Evolutionary conservation across 192 early-diverging fungal species (phyloP), one percentile per base, ranked within the genome.

Genomic region (Coemansia sp.): DNA sequence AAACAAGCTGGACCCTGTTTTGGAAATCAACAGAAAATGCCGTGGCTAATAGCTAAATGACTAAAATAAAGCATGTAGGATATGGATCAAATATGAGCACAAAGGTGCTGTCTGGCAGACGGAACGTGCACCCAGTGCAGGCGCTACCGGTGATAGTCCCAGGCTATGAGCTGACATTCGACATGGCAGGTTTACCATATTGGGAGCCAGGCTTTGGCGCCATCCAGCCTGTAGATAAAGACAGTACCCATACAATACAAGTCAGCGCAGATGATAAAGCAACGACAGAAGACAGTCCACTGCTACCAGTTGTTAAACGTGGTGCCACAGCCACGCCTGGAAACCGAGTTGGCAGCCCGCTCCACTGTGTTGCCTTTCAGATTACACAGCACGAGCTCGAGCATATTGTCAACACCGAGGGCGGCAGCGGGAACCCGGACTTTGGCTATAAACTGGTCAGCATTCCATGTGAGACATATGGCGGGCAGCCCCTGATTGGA

Each of bases 51-150:
- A 44, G 15, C 15, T 44, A n/a, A 44, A 44, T 18, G 15, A 20
- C 18, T 48, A 4, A 15, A 15, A 48, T n/a, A 8, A 20, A 18
- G n/a, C 15, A 18, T 56, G 18, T 76, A 76, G 74, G 74, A 0
- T 79, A 79, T 28, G 76, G 76, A 6, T 67, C 76, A 10, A 79
- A 81, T 24, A 81, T 81, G 78, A 72, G 63, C 63, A 62, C 63
- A 63, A 71, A 68, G 38, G 73, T 81, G n/a, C 60, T 81, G 21
- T 71, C 78, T 10, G 78, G 72, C 24, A 58, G 78, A 46, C 78
- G 78, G 11, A 57, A 74, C 51, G 78, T 81, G 60, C 64, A 66
- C 20, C 78, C 78, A 9, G 56, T 56, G 38, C 52, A 71, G 46
- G 67, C 72, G 15, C 44, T 48, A 3, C 72, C 78, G 2, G 78